A percentile compares a stretch with the other conserved stretches of the same genome.
Evolutionary conservation across 2,329 filamentous ascomycete species (phyloP).

Genomic region (Zymoseptoria brevis): DNA sequence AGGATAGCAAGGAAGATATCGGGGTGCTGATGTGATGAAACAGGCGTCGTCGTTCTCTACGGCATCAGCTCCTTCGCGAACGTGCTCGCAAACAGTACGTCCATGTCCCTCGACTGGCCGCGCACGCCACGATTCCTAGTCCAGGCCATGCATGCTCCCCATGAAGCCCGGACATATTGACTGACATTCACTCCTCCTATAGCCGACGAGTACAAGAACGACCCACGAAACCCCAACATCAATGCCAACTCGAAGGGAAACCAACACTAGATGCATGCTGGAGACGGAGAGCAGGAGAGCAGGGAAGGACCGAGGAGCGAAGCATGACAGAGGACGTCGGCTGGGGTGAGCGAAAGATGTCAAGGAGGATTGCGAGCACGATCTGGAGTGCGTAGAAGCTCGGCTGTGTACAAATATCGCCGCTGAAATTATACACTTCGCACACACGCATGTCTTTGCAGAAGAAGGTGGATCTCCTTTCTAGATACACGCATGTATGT

Average conservation of each 20-base stretch:
- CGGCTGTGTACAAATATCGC: not conserved
- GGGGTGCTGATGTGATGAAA: constrained; percentile 13
- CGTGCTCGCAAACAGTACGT: constrained; percentile 70
- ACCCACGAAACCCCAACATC: constrained; percentile 72
- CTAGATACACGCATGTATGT: not conserved
- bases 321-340: not conserved
- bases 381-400: not conserved
- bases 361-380: not conserved
- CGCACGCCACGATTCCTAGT: not conserved
- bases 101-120: constrained; percentile 17
- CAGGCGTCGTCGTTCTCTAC: constrained; percentile 80
- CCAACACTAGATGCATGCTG: not conserved
- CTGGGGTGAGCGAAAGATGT: not conserved
- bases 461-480: not conserved
- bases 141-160: too few relatives aligned
- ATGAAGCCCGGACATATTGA: not conserved
- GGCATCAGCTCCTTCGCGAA: constrained; percentile 80
- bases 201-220: constrained; percentile 96
- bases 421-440: not conserved
- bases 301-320: not conserved
- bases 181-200: constrained; percentile 8
- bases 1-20: not conserved
- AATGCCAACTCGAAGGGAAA: constrained; percentile 17
- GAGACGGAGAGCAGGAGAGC: not conserved
- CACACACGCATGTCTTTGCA: not conserved